Conservation (phyloP, 495 filamentous ascomycete genomes). For the Penicillium canariense region DNA sequence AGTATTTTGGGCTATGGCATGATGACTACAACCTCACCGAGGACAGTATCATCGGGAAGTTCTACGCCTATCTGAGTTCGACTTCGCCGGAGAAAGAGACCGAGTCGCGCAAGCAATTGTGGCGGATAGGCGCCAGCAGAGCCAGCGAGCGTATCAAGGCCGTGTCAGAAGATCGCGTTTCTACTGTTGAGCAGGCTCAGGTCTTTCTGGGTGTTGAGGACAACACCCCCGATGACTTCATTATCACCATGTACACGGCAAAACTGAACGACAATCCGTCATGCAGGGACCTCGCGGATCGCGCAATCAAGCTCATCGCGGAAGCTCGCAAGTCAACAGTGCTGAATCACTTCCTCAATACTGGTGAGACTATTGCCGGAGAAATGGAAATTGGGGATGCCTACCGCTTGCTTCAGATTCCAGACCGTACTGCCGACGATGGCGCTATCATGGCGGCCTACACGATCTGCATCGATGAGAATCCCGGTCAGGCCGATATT, state of each 20-base stretch:
- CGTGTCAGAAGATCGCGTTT: conserved; percentile 33
- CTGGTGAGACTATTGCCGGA: conserved; percentile 48
- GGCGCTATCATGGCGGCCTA: conserved; percentile 51
- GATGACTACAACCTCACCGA: conserved; percentile 44
- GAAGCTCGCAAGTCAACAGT: conserved; percentile 50
- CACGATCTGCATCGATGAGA: conserved; percentile 48
- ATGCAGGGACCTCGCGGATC: conserved; percentile 47
- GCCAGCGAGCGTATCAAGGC: conserved; percentile 53
- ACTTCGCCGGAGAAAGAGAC: conserved; percentile 42
- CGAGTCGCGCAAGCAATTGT: conserved; percentile 51
- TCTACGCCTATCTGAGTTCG: conserved; percentile 49
- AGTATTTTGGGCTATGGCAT: conserved; percentile 48
- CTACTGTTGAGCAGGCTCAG: conserved; percentile 60
- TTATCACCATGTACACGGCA: conserved; percentile 55
- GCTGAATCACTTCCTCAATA: conserved; percentile 55
- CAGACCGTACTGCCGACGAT: conserved; percentile 51
- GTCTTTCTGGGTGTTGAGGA: conserved; percentile 54
- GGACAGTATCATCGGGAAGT: conserved; percentile 56
- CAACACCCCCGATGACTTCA: conserved; percentile 56
- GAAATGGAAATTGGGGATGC: conserved; percentile 60
- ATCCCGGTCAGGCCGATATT: conserved; percentile 45
- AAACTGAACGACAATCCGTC: conserved; percentile 53
- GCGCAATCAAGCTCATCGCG: conserved; percentile 58
- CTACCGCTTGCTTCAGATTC: conserved; percentile 54
- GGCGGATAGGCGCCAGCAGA: conserved; percentile 54